Conservation (phyloP, 306 rosid species). For the Macrotyloma uniflorum region DNA sequence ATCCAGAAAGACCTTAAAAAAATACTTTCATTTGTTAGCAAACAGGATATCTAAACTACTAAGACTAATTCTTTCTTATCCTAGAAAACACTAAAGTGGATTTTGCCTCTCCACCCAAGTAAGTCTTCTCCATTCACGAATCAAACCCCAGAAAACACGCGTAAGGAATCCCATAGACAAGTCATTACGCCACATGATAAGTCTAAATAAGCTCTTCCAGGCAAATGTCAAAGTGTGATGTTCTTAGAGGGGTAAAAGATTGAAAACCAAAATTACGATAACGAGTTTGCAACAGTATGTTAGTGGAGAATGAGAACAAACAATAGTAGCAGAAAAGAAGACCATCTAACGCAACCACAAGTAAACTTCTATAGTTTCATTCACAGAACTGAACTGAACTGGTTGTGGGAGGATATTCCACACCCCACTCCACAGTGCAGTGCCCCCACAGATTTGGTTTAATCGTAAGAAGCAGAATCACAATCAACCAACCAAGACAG, state of each 20-base stretch:
- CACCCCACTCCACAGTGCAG: background rate
- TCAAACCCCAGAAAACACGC: too few relatives aligned
- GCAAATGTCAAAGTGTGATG: background rate
- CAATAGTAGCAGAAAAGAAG: background rate
- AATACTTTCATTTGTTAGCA: too few relatives aligned
- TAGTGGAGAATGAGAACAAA: background rate
- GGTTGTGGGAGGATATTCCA: background rate
- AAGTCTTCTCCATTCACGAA: too few relatives aligned
- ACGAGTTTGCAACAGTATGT: background rate
- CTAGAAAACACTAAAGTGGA: too few relatives aligned
- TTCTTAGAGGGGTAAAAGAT: background rate
- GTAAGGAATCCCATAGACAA: background rate
- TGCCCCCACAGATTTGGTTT: background rate
- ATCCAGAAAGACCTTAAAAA: too few relatives aligned
- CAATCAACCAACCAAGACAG: background rate
- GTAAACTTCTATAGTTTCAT: background rate
- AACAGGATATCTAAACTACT: too few relatives aligned
- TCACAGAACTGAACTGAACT: too few relatives aligned
- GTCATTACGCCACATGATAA: background rate
- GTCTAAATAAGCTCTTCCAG: background rate
- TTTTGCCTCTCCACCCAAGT: too few relatives aligned
- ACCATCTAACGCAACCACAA: background rate
- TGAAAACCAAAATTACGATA: background rate
- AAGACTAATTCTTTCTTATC: too few relatives aligned
- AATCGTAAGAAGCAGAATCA: background rate